A percentile compares a stretch with the other conserved stretches of the same genome.
phyloP scores from a whole-genome alignment of 73 alveolate species.

The Loxodes magnus region DNA sequence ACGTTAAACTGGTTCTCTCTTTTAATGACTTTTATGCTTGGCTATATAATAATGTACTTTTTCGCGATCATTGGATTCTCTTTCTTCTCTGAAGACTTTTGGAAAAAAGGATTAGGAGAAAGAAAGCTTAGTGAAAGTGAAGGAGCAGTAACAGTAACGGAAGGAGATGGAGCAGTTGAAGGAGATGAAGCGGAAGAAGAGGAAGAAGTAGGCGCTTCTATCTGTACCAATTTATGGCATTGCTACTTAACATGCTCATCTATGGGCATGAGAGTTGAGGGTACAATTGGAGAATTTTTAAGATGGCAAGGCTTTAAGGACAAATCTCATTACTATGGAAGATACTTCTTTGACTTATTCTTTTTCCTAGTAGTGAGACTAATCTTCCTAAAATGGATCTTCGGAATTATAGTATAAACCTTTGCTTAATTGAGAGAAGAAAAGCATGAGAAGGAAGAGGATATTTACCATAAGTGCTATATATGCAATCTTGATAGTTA shows the following conservation, averaged over 20 bases:
- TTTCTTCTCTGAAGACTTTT: conserved; percentile 7
- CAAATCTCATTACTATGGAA: conserved; percentile 33
- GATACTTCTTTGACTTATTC: conserved; percentile 57
- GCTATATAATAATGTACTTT: conserved; percentile 14
- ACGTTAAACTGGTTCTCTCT: conserved; percentile 12
- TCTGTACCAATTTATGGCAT: conserved; percentile 38
- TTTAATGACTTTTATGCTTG: conserved; percentile 9
- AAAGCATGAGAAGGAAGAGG: conserved; percentile 34
- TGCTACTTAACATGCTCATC: conserved; percentile 54
- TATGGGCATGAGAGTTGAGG: conserved; percentile 68
- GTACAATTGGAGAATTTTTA: conserved; percentile 67
- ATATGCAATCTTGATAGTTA: too few relatives aligned
- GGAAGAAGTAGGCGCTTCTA: conserved; percentile 30
- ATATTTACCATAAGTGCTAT: conserved; percentile 59
- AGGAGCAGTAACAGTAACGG: too few relatives aligned
- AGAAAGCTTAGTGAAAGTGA: too few relatives aligned
- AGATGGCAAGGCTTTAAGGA: not conserved
- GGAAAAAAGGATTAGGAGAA: not conserved
- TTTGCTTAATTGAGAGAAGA: conserved; percentile 61
- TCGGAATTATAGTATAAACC: conserved; percentile 70
- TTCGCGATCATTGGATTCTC: conserved; percentile 18
- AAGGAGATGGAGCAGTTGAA: too few relatives aligned
- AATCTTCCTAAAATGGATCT: conserved; percentile 50
- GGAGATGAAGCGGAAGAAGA: too few relatives aligned
- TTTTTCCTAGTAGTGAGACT: conserved; percentile 57